A percentile compares a stretch with the other conserved stretches of the same genome.
Conservation (phyloP, 305 asterid species). For the Caryopteris hybrid region DNA sequence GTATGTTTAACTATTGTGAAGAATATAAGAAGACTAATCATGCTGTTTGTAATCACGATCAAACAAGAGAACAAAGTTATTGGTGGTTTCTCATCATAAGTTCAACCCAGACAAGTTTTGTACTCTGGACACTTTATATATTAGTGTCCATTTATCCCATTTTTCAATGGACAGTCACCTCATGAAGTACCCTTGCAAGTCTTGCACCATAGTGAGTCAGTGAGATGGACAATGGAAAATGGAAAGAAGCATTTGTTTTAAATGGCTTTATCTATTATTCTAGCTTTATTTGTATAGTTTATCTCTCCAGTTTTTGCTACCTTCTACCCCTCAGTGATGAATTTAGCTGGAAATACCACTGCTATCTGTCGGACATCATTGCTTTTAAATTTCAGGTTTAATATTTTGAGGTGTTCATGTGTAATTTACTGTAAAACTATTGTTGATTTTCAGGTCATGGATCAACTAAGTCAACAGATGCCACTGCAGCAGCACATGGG, state of each 20-base stretch:
- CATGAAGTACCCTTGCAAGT: not conserved
- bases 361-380: not conserved
- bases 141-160: not conserved
- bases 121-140: not conserved
- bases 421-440: not conserved
- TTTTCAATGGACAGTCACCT: not conserved
- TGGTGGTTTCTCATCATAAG: not conserved
- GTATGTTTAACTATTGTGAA: not conserved
- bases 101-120: not conserved
- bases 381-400: not conserved
- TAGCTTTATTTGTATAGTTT: not conserved
- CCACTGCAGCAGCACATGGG: constrained; percentile 19
- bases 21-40: not conserved
- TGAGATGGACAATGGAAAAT: not conserved
- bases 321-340: not conserved
- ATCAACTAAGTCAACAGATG: constrained; percentile 26
- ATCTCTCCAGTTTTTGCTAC: not conserved
- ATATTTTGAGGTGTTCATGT: not conserved
- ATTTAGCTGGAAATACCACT: constrained; percentile 1
- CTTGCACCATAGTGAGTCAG: not conserved
- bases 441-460: constrained; percentile 38
- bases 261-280: not conserved
- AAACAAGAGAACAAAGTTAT: not conserved
- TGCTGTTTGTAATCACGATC: not conserved
- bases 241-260: not conserved